Evolutionary conservation across 345 rosid genomes (phyloP), one percentile per base, ranked within the genome.

Genomic region (Eucalyptus sp.): DNA sequence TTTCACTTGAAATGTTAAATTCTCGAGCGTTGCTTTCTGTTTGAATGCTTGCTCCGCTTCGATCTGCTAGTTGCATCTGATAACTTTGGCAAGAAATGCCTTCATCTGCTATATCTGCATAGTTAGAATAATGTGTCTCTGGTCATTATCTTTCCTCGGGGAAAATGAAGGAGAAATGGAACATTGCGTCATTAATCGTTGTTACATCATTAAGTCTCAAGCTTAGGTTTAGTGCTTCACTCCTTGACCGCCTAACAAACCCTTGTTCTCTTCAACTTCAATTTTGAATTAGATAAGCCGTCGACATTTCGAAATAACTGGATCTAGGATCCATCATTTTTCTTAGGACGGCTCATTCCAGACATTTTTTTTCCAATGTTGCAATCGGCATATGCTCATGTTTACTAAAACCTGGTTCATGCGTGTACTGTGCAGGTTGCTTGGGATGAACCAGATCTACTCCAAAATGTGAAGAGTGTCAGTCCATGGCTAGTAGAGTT

Each of bases 391-490:
- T 6, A 37, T 37, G 83, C 48, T 76, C 27, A 37, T 76, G 48
- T 76, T 86, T 87, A 54, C 81, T 84, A 54, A 81, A 44, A 41
- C 14, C 31, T 60, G 13, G 27, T 43, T 81, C 48, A 37, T 76
- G 83, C 83, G 66, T 50, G 31, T 86, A 86, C 56, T 43, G 76
- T 29, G 56, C 92, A 97, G 99, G 99, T 98, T 56, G 93, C 96
- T n/a, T 97, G 99, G 99, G 99, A 98, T 89, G 99, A 98, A 89
- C 99, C 99, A 0, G 99, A 98, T 90, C 93, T 98, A 88, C 99
- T 97, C 76, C 99, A 97, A 90, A 96, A 96, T 62, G 99, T 97
- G 91, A 98, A 96, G 94, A 92, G 96, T 51, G 99, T 98, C 29
- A 98, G 92, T 91, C 99, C 99, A 22, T 98, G 99, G 99, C 88